These are phyloP conservation scores for Inosperma sp. DNA, from an alignment of 768 basidiomycete genomes.

Conservation along the genomic window DNA sequence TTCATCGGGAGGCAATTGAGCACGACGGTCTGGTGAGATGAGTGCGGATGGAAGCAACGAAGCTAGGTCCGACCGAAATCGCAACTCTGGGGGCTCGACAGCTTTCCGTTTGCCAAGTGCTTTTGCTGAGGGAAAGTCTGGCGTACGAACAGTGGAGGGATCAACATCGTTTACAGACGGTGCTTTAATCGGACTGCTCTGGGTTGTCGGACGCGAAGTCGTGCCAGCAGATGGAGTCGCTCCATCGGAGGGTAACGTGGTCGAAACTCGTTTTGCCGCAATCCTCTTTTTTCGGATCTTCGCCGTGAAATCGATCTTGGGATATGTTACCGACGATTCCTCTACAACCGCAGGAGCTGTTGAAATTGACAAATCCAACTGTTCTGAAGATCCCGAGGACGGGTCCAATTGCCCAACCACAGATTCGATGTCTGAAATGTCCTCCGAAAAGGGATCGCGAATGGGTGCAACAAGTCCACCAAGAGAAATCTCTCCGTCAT, in stretches of 20 bases:
- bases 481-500: conserved; percentile 1
- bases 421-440: background rate
- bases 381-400: background rate
- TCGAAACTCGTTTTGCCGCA: background rate
- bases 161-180: background rate
- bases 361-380: no score
- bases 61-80: background rate
- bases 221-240: background rate
- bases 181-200: no score
- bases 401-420: background rate
- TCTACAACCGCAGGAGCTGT: background rate
- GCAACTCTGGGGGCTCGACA: conserved; percentile 6
- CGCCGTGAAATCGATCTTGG: conserved; percentile 19
- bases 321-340: background rate
- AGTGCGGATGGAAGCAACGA: background rate
- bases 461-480: background rate
- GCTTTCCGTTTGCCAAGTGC: conserved; percentile 32
- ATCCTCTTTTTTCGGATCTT: conserved; percentile 12
- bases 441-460: background rate
- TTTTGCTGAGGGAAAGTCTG: conserved; percentile 26
- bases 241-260: background rate
- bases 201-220: no score
- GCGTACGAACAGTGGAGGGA: background rate
- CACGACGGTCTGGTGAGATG: background rate
- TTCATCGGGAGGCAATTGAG: background rate